Evolutionary conservation across 352 stramenopile species (phyloP).

Genomic region (Bremia lactucae): DNA sequence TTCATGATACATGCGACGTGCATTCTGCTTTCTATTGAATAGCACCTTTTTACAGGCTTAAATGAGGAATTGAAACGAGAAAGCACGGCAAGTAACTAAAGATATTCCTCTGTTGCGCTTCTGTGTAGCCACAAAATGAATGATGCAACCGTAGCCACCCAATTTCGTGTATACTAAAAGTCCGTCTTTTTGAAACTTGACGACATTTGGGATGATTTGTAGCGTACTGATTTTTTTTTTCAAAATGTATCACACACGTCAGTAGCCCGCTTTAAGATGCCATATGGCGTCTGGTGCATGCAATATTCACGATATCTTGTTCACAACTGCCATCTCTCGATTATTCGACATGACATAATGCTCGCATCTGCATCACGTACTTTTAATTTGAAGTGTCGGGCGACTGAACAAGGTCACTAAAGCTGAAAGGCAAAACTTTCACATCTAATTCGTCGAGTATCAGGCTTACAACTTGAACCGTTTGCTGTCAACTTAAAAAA

Average conservation of each 20-base stretch:
- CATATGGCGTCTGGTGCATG: conserved; percentile 30
- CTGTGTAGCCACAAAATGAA: conserved; percentile 69
- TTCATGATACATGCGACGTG: conserved; percentile 27
- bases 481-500: conserved; percentile 40
- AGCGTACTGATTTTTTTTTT: too few relatives aligned
- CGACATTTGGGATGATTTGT: conserved; percentile 48
- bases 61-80: conserved; percentile 46
- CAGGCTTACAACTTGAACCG: conserved; percentile 53
- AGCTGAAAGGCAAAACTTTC: conserved; percentile 61
- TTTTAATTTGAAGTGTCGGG: conserved; percentile 69
- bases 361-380: conserved; percentile 31
- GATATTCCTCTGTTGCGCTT: conserved; percentile 62
- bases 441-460: conserved; percentile 68
- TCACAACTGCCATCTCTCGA: conserved; percentile 47
- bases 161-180: conserved; percentile 51
- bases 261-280: too few relatives aligned
- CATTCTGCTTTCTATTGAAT: not conserved
- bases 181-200: conserved; percentile 50
- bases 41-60: conserved; percentile 42
- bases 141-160: conserved; percentile 41
- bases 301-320: conserved; percentile 58
- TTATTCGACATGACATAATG: conserved; percentile 48
- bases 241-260: too few relatives aligned
- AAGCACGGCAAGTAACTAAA: conserved; percentile 25
- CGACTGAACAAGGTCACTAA: conserved; percentile 50